phyloP scores from a whole-genome alignment of 306 rosid genomes.

The Quercus ilex region DNA sequence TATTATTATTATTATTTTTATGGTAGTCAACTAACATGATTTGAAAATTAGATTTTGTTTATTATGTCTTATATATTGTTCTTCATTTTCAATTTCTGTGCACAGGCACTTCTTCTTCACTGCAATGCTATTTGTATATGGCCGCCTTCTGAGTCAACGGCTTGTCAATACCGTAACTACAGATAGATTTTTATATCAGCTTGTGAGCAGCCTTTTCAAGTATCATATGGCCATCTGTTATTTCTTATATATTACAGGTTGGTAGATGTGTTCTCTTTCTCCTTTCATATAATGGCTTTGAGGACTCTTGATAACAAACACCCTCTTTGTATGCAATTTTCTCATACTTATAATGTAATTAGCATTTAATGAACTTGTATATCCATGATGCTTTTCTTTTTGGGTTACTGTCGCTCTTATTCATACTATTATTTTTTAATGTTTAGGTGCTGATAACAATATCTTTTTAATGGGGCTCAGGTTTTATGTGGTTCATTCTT shows the following conservation, averaged over 20 bases:
- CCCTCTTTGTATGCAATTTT: background rate
- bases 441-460: conserved; percentile 18
- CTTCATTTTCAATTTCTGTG: conserved; percentile 24
- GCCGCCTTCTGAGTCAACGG: conserved; percentile 90
- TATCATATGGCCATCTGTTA: conserved; percentile 95
- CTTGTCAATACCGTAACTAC: conserved; percentile 85
- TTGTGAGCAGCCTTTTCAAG: conserved; percentile 81
- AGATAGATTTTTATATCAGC: conserved; percentile 66
- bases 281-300: background rate
- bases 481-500: conserved; percentile 99
- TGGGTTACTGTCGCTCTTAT: background rate
- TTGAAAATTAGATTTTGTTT: background rate
- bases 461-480: conserved; percentile 45
- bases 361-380: background rate
- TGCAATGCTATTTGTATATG: conserved; percentile 93
- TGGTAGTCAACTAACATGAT: background rate
- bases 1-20: no score
- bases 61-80: conserved; percentile 1
- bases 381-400: background rate
- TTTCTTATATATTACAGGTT: conserved; percentile 84
- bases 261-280: conserved; percentile 11
- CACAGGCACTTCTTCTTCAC: conserved; percentile 98
- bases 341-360: background rate
- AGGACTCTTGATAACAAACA: background rate
- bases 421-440: background rate